phyloP scores from a whole-genome alignment of 805 yeast genomes.

The Komagataella phaffii region DNA sequence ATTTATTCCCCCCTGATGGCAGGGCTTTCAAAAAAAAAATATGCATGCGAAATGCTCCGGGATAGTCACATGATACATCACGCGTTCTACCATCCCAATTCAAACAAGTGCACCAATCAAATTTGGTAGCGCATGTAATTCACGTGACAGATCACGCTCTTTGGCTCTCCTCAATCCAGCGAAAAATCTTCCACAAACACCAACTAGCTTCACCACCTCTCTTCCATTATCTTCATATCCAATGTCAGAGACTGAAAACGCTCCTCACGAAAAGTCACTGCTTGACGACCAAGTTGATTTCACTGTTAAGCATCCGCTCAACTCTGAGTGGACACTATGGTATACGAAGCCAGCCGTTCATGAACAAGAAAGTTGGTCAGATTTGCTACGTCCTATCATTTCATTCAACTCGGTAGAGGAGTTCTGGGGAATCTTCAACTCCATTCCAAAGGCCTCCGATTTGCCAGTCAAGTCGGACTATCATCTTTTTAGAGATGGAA shows the following conservation, averaged over 20 bases:
- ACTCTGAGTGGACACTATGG: conserved; percentile 93
- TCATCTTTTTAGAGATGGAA: conserved; percentile 86
- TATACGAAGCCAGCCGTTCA: conserved; percentile 87
- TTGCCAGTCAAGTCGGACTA: conserved; percentile 89
- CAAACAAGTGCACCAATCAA: not conserved
- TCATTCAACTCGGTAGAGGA: conserved; percentile 93
- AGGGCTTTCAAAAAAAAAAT: not conserved
- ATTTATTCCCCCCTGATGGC: not conserved
- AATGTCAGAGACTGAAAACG: not conserved
- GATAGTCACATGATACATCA: not conserved
- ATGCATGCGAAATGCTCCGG: not conserved
- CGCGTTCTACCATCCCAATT: too few relatives aligned
- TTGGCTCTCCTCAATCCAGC: not conserved
- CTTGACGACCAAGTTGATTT: conserved; percentile 50
- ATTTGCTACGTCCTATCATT: conserved; percentile 83
- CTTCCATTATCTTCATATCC: not conserved
- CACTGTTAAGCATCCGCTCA: conserved; percentile 77
- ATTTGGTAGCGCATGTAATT: not conserved
- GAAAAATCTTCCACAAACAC: not conserved
- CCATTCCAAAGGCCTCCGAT: conserved; percentile 84
- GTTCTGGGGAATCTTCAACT: conserved; percentile 95
- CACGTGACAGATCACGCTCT: not conserved
- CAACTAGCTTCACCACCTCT: not conserved
- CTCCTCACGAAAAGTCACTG: conserved; percentile 25
- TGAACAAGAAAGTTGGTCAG: conserved; percentile 78